Base-by-base conservation (phyloP, 306 rosid genomes). In the Citrullus colocynthis region DNA sequence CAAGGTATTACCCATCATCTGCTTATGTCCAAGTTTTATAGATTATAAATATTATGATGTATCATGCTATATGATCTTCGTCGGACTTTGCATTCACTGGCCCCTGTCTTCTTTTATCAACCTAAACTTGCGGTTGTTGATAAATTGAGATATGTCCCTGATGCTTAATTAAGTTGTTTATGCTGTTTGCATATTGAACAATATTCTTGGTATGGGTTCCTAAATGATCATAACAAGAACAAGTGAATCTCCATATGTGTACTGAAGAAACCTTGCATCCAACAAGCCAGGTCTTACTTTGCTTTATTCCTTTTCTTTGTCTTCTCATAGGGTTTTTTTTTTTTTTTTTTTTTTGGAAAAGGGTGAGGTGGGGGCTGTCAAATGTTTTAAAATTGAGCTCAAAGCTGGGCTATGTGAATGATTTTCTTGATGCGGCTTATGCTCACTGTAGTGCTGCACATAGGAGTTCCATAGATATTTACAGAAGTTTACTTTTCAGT, bases 1-100 rank as follows among this genome's bases (percentile, higher is more conserved):
- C 70, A 95, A 90, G 98, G 98, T 95, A 87, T 30, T 54, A 52
- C 32, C 48, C 7, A 52, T 28, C 4, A 52, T 74, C 36, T 70
- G 76, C 58, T 44, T 13, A 21, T 13, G 41, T 45, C 20, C 11
- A 45, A 45, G 13, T 21, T 6, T 44, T 45, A 24, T 45, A 6
- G 54, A n/a, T 41, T 67, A 39, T 9, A 67, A 67, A 41, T 41
- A n/a, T 20, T 41, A n/a, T 41, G 74, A n/a, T 67, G 9, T 39
- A 41, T 45, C 57, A 45, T 45, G 58, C 76, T 70, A 70, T 12
- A 70, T 45, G 57, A 45, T 70, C 41, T 20, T 67, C 34, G 41
- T 5, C 9, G 17, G 74, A 41, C 39, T 70, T 70, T 70, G 57
- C 15, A 48, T 45, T 37, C 72, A 64, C n/a, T 64, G 71, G 49